Evolutionary conservation across 1,139 yeast species (phyloP).

Genomic region (Yamadazyma songkhlaensis): DNA sequence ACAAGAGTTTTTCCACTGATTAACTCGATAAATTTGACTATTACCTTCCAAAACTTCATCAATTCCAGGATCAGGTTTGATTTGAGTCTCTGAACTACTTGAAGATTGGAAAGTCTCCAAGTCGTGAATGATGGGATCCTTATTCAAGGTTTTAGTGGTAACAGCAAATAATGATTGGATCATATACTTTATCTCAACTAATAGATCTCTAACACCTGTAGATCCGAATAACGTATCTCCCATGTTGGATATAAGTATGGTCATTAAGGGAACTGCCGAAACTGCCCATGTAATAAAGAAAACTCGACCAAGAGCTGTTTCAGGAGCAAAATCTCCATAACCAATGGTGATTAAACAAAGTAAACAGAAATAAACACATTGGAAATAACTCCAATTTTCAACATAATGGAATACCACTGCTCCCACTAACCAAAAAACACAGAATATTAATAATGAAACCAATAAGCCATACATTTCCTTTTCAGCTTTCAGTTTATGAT

Average conservation of each 20-base stretch:
- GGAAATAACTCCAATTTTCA: conserved; percentile 70
- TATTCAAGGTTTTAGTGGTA: neutral
- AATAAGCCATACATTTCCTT: conserved; percentile 34
- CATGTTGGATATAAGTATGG: conserved; percentile 68
- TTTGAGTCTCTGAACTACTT: neutral
- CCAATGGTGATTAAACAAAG: conserved; percentile 79
- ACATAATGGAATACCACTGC: conserved; percentile 56
- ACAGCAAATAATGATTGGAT: conserved; percentile 4
- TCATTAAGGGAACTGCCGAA: conserved; percentile 83
- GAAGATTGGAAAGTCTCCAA: conserved; percentile 1
- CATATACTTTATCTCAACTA: conserved; percentile 3
- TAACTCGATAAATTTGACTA: neutral
- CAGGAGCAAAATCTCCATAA: conserved; percentile 74
- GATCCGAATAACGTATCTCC: conserved; percentile 59
- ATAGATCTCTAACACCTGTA: conserved; percentile 1
- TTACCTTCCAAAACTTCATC: neutral
- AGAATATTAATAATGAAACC: conserved; percentile 44
- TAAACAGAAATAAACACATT: conserved; percentile 69
- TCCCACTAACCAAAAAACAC: conserved; percentile 68
- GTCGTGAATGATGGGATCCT: conserved; percentile 2
- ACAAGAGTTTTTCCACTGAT: neutral
- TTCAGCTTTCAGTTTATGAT: conserved; percentile 30
- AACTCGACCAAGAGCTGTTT: conserved; percentile 60
- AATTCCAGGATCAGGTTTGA: neutral
- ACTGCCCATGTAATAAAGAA: conserved; percentile 79